A percentile compares a stretch with the other conserved stretches of the same genome.
Conservation (phyloP, 805 yeast genomes). For the Candida yuanshanica region DNA sequence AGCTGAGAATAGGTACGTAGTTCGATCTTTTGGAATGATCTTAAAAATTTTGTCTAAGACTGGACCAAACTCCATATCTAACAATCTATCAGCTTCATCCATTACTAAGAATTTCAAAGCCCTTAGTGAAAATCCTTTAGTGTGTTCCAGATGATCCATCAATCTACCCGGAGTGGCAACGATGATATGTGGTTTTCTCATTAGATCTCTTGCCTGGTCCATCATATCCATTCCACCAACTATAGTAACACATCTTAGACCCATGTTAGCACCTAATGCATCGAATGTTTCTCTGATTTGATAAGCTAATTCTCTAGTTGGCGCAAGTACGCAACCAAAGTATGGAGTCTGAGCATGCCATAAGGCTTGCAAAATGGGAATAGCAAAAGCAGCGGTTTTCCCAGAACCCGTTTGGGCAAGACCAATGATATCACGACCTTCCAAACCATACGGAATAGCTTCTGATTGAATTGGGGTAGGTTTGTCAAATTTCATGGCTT, state of each 20-base stretch:
- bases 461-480: slow-evolving; percentile 95
- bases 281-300: slow-evolving; percentile 93
- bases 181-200: slow-evolving; percentile 89
- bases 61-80: slow-evolving; percentile 96
- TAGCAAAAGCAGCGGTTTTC: slow-evolving; percentile 96
- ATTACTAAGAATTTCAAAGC: slow-evolving; percentile 78
- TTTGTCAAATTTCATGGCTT: slow-evolving; percentile 61
- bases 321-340: slow-evolving; percentile 83
- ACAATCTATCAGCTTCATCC: slow-evolving; percentile 95
- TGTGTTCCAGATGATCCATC: slow-evolving; percentile 89
- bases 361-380: slow-evolving; percentile 85
- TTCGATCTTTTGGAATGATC: slow-evolving; percentile 78
- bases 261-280: slow-evolving; percentile 89
- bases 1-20: slow-evolving; percentile 88
- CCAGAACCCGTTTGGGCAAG: slow-evolving; percentile 98
- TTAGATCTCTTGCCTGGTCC: slow-evolving; percentile 92
- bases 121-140: slow-evolving; percentile 81
- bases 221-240: slow-evolving; percentile 99
- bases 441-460: slow-evolving; percentile 84
- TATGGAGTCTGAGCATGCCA: slow-evolving; percentile 88
- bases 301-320: slow-evolving; percentile 80
- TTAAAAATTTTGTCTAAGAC: slow-evolving; percentile 81
- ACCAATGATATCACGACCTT: slow-evolving; percentile 91
- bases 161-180: slow-evolving; percentile 96
- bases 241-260: slow-evolving; percentile 79